These are phyloP conservation scores for Yamadazyma triangularis DNA, from an alignment of 1,139 yeast genomes.

Conservation along the genomic window DNA sequence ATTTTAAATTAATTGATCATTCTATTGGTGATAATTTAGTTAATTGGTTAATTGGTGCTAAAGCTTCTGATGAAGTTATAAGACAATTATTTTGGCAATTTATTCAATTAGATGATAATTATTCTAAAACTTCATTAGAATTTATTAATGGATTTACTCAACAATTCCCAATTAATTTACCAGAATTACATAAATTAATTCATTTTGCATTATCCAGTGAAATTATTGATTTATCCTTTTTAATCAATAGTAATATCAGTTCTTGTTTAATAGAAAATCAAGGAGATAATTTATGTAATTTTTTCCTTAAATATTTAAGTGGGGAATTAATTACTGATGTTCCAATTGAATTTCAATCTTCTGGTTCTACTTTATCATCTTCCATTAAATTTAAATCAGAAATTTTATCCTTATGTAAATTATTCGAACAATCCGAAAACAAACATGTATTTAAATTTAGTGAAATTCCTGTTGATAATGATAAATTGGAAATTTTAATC, in stretches of 20 bases:
- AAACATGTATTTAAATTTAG: slow-evolving; percentile 30
- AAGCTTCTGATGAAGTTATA: slow-evolving; percentile 25
- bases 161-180: slow-evolving; percentile 16
- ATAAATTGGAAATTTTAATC: slow-evolving; percentile 33
- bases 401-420: slow-evolving; percentile 41
- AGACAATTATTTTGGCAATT: slow-evolving; percentile 37
- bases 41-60: slow-evolving; percentile 31
- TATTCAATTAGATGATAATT: slow-evolving; percentile 29
- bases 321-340: slow-evolving; percentile 27
- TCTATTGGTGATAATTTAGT: slow-evolving; percentile 36
- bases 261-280: slow-evolving; percentile 22
- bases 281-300: slow-evolving; percentile 20
- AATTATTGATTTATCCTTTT: slow-evolving; percentile 41
- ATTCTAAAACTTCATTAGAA: slow-evolving; percentile 27
- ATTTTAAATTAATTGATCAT: slow-evolving; percentile 31
- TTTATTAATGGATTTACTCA: slow-evolving; percentile 35
- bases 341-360: slow-evolving; percentile 12
- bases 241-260: slow-evolving; percentile 39
- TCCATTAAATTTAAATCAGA: slow-evolving; percentile 27
- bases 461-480: slow-evolving; percentile 35
- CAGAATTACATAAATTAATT: slow-evolving; percentile 33
- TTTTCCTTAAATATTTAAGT: slow-evolving; percentile 31
- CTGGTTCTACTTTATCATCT: not conserved
- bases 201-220: slow-evolving; percentile 37
- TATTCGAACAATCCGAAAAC: slow-evolving; percentile 22